phyloP scores from a whole-genome alignment of 208 protist species.

The Leishmania braziliensis region DNA sequence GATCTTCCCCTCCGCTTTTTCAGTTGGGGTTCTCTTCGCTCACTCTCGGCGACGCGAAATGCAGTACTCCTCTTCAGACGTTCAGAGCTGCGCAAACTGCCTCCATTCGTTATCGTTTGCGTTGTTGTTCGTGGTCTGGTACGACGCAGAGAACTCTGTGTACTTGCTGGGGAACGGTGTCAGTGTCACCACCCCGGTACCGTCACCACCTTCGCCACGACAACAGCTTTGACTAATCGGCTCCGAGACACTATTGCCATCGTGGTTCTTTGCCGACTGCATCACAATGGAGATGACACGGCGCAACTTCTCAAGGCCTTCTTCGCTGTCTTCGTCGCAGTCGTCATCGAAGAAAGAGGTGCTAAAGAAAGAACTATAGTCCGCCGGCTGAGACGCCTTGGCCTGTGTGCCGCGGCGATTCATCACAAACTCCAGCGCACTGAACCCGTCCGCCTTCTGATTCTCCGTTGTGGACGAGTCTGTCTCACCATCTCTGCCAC shows the following conservation, averaged over 20 bases:
- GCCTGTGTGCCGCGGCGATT: constrained; percentile 19
- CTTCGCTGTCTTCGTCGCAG: constrained; percentile 42
- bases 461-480: constrained; percentile 12
- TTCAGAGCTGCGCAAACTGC: constrained; percentile 29
- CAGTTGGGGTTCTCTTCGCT: background rate
- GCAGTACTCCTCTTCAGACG: background rate
- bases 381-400: constrained; percentile 27
- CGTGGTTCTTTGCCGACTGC: constrained; percentile 33
- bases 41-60: background rate
- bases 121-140: constrained; percentile 18
- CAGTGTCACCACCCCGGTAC: background rate
- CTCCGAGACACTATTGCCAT: constrained; percentile 17
- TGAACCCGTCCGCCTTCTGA: constrained; percentile 30
- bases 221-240: constrained; percentile 18
- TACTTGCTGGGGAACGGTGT: constrained; percentile 17
- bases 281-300: constrained; percentile 45
- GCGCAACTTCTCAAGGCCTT: constrained; percentile 38
- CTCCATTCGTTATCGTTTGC: constrained; percentile 18
- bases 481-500: constrained; percentile 1
- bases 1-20: background rate
- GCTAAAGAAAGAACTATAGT: constrained; percentile 39
- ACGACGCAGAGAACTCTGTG: constrained; percentile 33
- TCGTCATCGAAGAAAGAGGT: constrained; percentile 45
- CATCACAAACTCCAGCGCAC: constrained; percentile 38
- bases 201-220: constrained; percentile 6